Percentiles rank a stretch among this genome's conserved stretches.
Conservation (phyloP, 2,329 filamentous ascomycete species). For the Colletotrichum siamense region DNA sequence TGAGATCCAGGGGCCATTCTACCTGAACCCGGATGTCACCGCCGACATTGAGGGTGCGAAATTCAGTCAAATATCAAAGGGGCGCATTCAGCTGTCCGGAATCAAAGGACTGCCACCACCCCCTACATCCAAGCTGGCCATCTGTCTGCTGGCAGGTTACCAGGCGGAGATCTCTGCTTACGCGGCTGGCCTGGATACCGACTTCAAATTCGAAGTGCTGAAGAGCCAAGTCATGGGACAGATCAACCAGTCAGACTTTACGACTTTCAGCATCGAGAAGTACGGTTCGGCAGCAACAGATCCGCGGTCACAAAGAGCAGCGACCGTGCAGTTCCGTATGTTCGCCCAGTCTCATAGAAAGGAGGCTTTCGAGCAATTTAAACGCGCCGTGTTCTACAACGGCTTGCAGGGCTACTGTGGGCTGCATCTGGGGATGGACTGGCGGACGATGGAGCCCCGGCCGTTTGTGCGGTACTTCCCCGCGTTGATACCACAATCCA, state of each 20-base stretch:
- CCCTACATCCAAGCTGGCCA: conserved; percentile 42
- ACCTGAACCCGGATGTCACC: conserved; percentile 55
- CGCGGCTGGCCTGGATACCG: conserved; percentile 26
- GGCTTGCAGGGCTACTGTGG: conserved; percentile 38
- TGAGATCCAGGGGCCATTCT: conserved; percentile 51
- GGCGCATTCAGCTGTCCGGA: conserved; percentile 40
- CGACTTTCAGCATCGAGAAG: conserved; percentile 32
- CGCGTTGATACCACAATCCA: conserved; percentile 14
- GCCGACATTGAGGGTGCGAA: conserved; percentile 42
- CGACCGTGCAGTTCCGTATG: conserved; percentile 47
- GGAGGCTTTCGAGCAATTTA: conserved; percentile 26
- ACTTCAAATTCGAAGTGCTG: conserved; percentile 32
- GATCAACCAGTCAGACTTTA: conserved; percentile 28
- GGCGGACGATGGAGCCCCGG: conserved; percentile 38
- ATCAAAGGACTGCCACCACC: conserved; percentile 43
- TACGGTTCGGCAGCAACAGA: conserved; percentile 29
- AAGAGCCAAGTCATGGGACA: conserved; percentile 29
- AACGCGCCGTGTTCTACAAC: conserved; percentile 29
- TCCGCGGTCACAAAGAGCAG: conserved; percentile 36
- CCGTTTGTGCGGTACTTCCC: conserved; percentile 39
- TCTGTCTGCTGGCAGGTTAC: conserved; percentile 41
- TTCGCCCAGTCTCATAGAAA: conserved; percentile 38
- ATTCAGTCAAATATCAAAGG: conserved; percentile 37
- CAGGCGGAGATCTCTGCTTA: conserved; percentile 37
- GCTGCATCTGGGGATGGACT: conserved; percentile 39